Evolutionary conservation across 345 rosid genomes (phyloP).

Genomic region (Eucalyptus fibrosa): DNA sequence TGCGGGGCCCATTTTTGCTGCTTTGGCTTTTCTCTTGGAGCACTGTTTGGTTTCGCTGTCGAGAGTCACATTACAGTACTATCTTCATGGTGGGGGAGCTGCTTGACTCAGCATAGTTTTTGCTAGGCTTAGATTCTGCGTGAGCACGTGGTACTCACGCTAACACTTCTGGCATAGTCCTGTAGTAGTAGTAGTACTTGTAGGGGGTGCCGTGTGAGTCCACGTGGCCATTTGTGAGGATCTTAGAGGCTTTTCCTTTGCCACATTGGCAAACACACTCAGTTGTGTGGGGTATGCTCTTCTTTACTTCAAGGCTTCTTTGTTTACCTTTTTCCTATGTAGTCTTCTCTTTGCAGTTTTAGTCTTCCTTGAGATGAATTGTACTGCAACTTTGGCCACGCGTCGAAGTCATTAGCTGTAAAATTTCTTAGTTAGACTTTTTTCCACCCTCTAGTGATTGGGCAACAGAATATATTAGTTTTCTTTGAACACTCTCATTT

Average conservation of each 20-base stretch:
- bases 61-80: neutral
- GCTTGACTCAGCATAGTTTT: neutral
- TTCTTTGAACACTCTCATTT: neutral
- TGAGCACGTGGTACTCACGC: neutral
- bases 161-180: neutral
- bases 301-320: neutral
- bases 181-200: neutral
- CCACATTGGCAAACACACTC: neutral
- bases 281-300: neutral
- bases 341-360: neutral
- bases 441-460: neutral
- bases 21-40: neutral
- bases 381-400: neutral
- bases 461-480: neutral
- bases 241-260: neutral
- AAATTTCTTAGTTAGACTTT: neutral
- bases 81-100: neutral
- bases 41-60: neutral
- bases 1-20: slow-evolving; percentile 3
- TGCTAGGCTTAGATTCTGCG: neutral
- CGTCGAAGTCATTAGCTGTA: neutral
- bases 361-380: neutral
- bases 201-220: neutral
- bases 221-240: neutral
- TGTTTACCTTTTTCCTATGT: neutral